These are phyloP conservation scores for Pseudocercospora fijiensis DNA, from an alignment of 2,329 filamentous ascomycete genomes.

Conservation along the genomic window DNA sequence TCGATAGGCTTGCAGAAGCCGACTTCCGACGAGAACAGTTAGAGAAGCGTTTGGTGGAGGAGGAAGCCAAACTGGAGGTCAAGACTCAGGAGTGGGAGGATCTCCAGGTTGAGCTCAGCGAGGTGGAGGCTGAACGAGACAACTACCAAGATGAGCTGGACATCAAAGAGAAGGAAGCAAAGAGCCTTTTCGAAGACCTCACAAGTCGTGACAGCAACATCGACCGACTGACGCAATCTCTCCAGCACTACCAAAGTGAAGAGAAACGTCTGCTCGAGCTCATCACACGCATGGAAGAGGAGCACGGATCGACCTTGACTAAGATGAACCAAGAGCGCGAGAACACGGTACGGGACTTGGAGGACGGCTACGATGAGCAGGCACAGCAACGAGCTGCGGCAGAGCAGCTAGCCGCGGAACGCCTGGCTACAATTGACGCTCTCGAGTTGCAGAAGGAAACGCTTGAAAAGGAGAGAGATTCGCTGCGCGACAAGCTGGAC, in stretches of 20 bases:
- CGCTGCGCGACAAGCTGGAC: slow-evolving; percentile 36
- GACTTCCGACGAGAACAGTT: slow-evolving; percentile 41
- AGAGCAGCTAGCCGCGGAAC: slow-evolving; percentile 43
- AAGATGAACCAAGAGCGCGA: slow-evolving; percentile 44
- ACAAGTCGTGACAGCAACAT: slow-evolving; percentile 40
- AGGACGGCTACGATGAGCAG: slow-evolving; percentile 41
- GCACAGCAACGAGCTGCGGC: slow-evolving; percentile 40
- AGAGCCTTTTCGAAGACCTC: slow-evolving; percentile 31
- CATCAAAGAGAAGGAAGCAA: slow-evolving; percentile 27
- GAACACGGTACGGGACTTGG: slow-evolving; percentile 39
- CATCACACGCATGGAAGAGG: slow-evolving; percentile 43
- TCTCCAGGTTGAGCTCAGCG: slow-evolving; percentile 40
- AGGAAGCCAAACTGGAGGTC: slow-evolving; percentile 38
- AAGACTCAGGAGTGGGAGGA: slow-evolving; percentile 38
- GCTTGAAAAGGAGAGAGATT: slow-evolving; percentile 41
- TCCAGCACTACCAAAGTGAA: slow-evolving; percentile 44
- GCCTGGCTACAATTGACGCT: slow-evolving; percentile 41
- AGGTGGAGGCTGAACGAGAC: slow-evolving; percentile 36
- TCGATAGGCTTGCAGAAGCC: slow-evolving; percentile 43
- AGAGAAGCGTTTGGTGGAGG: slow-evolving; percentile 39
- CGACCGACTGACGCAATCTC: slow-evolving; percentile 40
- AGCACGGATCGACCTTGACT: slow-evolving; percentile 40
- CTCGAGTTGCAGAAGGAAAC: slow-evolving; percentile 42
- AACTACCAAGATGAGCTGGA: slow-evolving; percentile 28
- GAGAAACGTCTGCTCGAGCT: slow-evolving; percentile 41